Base-by-base conservation (phyloP, 306 rosid species). In the Vachellia pachyceras region DNA sequence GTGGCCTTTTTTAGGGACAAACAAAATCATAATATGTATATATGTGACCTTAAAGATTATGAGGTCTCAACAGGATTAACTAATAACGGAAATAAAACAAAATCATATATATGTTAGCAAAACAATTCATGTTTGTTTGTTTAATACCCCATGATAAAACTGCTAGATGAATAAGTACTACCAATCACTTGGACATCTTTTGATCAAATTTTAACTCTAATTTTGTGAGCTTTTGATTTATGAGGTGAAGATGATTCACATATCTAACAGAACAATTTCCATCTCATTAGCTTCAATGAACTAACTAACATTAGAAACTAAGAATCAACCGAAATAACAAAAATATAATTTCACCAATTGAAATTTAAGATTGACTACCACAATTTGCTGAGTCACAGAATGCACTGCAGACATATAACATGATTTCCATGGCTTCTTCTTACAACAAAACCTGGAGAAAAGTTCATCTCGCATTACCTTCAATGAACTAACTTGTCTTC, bases 51-150 rank as follows among this genome's bases (percentile, higher is more conserved):
- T 52, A 9, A 14, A 50, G 13, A 76, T 69, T 54, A 49, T 18
- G 14, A 47, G 13, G 65, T 70, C 55, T 74, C 44, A 50, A 14
- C 55, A 84, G 60, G 60, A 45, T 44, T 35, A 80, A 17, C 12
- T 47, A 20, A 76, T 18, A 40, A 39, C 33, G 47, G 60, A 84
- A 49, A 57, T 40, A 47, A 66, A 69, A 17, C 65, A 42, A 55
- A 12, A 36, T 37, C 47, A 57, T 44, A 77, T 65, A 77, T 58
- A 76, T 47, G 18, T 40, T 35, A 67, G 40, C 69, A 72, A 79
- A 75, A 22, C 41, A 68, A 67, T 39, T 66, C 77, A 87, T 77
- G 33, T 45, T 82, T 79, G 54, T 49, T 50, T 57, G 41, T 69
- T 77, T 68, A 18, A 41, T 64, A 69, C 76, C 79, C 67, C 6